Evolutionary conservation across 148 eudicot species (phyloP).

Genomic region (Cornus controversa): DNA sequence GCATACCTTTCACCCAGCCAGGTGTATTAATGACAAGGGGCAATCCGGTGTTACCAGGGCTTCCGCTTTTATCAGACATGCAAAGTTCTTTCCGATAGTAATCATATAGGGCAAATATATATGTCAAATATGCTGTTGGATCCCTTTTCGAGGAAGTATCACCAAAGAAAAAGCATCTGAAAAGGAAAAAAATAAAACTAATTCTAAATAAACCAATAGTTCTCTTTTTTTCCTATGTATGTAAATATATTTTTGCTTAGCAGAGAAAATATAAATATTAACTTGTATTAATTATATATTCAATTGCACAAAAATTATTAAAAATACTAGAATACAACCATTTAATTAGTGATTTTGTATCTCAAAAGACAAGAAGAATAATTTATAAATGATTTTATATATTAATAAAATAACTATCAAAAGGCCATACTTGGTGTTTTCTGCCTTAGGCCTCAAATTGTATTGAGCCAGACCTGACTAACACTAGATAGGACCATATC

Average conservation of each 20-base stretch:
- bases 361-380: no score
- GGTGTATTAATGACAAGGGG: conserved; percentile 88
- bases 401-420: no score
- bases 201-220: neutral
- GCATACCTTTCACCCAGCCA: conserved; percentile 93
- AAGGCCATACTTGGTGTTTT: no score
- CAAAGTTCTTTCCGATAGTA: conserved; percentile 47
- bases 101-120: conserved; percentile 54
- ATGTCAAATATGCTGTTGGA: conserved; percentile 58
- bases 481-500: neutral
- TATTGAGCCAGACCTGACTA: no score
- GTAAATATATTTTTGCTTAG: no score
- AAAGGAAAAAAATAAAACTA: neutral
- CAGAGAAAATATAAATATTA: no score
- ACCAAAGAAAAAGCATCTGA: conserved; percentile 94
- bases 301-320: no score
- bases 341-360: no score
- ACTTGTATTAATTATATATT: no score
- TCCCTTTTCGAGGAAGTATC: conserved; percentile 84
- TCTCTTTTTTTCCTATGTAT: neutral
- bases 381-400: no score
- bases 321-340: no score
- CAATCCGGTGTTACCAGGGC: conserved; percentile 32
- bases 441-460: no score
- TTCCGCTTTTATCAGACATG: conserved; percentile 26